A percentile compares a stretch with the other conserved stretches of the same genome.
Evolutionary conservation across 2,329 filamentous ascomycete genomes (phyloP).

Genomic region (Penicillium sp.): DNA sequence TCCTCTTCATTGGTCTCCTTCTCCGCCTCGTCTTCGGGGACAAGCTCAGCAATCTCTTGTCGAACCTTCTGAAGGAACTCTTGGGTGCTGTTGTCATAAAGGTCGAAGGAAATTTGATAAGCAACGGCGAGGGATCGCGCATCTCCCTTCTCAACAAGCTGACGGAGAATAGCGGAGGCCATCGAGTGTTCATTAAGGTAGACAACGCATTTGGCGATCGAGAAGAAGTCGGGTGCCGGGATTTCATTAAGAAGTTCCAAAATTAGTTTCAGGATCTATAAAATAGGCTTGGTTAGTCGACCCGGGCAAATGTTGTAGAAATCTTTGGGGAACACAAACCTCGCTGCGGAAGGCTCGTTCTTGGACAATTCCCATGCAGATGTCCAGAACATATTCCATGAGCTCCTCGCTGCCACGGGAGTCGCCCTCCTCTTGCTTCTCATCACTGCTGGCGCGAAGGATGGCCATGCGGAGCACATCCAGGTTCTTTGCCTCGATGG

Average conservation of each 20-base stretch:
- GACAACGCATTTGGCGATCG: constrained; percentile 95
- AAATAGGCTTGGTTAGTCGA: constrained; percentile 2
- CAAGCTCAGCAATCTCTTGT: constrained; percentile 66
- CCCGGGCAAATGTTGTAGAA: not conserved
- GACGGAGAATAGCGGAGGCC: constrained; percentile 80
- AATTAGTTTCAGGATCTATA: constrained; percentile 80
- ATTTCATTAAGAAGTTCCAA: constrained; percentile 95
- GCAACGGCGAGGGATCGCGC: constrained; percentile 77
- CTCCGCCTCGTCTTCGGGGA: constrained; percentile 43
- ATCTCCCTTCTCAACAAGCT: constrained; percentile 77
- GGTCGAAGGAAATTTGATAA: constrained; percentile 96
- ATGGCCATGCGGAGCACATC: constrained; percentile 85
- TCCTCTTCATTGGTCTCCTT: constrained; percentile 53
- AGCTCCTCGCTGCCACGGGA: constrained; percentile 75
- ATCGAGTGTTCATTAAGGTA: constrained; percentile 91
- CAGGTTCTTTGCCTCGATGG: constrained; percentile 89
- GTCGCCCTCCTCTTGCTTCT: constrained; percentile 65
- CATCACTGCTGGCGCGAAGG: constrained; percentile 81
- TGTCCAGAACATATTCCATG: constrained; percentile 93
- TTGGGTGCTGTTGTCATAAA: constrained; percentile 98
- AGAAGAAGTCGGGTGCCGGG: constrained; percentile 91
- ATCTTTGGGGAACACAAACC: constrained; percentile 40
- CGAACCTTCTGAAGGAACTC: constrained; percentile 92
- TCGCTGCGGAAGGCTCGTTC: constrained; percentile 80
- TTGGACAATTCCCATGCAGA: constrained; percentile 97